phyloP scores from a whole-genome alignment of 2,329 filamentous ascomycete species.

The Stachybotrys echinatus region DNA sequence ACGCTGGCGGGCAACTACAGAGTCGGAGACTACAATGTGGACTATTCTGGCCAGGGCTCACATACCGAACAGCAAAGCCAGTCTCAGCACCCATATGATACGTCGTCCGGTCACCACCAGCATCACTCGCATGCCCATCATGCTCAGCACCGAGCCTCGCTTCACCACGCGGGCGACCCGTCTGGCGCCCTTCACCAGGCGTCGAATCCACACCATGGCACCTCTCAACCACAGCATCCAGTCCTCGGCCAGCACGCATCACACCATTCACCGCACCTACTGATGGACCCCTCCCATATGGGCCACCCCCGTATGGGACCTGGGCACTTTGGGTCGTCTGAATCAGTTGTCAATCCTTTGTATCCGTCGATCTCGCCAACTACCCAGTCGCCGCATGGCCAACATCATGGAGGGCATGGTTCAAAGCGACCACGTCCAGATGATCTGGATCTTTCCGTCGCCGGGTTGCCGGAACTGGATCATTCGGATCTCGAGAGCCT shows the following conservation, averaged over 20 bases:
- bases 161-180: slow-evolving; percentile 38
- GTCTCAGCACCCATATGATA: slow-evolving; percentile 58
- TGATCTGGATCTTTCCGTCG: slow-evolving; percentile 51
- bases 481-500: slow-evolving; percentile 51
- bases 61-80: slow-evolving; percentile 61
- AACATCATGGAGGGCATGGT: slow-evolving; percentile 21
- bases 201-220: slow-evolving; percentile 30
- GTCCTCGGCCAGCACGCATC: slow-evolving; percentile 36
- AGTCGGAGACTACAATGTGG: slow-evolving; percentile 69
- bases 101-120: slow-evolving; percentile 22
- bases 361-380: slow-evolving; percentile 45
- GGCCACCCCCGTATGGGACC: slow-evolving; percentile 46
- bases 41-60: slow-evolving; percentile 64
- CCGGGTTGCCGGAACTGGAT: slow-evolving; percentile 46
- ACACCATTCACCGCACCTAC: slow-evolving; percentile 47
- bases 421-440: slow-evolving; percentile 52
- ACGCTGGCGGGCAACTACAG: slow-evolving; percentile 72
- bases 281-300: slow-evolving; percentile 53
- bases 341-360: slow-evolving; percentile 44
- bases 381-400: slow-evolving; percentile 22
- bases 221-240: slow-evolving; percentile 24
- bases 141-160: slow-evolving; percentile 36
- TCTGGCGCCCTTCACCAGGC: slow-evolving; percentile 41
- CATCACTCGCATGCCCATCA: slow-evolving; percentile 5
- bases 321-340: slow-evolving; percentile 45